Percentiles rank a stretch among this genome's conserved stretches.
phyloP scores from a whole-genome alignment of 177 flowering plant genomes.

The Vitis hybrid region DNA sequence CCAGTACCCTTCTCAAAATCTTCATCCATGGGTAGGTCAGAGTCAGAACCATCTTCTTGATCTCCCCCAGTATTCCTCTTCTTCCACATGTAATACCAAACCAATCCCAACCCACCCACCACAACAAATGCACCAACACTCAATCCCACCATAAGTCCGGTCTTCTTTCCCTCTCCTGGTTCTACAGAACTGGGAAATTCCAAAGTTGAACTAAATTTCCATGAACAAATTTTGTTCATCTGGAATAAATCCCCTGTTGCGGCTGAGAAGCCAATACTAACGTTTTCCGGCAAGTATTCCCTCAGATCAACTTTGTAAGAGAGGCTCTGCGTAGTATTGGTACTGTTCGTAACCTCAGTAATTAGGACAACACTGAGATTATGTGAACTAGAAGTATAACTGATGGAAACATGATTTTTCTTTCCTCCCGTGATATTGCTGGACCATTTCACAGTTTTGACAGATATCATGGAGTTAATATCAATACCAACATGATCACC shows the following conservation, averaged over 20 bases:
- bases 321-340: too few species aligned
- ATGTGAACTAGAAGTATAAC: too few species aligned
- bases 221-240: constrained; percentile 21
- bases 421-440: too few species aligned
- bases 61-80: not conserved
- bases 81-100: constrained; percentile 2
- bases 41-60: not conserved
- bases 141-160: constrained; percentile 5
- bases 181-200: not conserved
- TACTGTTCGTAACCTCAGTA: too few species aligned
- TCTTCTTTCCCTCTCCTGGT: not conserved
- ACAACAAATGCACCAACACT: not conserved
- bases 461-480: too few species aligned
- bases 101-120: constrained; percentile 6
- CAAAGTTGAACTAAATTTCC: constrained; percentile 39
- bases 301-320: constrained; percentile 22
- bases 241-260: constrained; percentile 14
- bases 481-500: too few species aligned
- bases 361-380: too few species aligned
- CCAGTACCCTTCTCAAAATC: constrained; percentile 22
- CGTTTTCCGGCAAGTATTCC: constrained; percentile 25
- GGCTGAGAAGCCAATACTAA: constrained; percentile 39
- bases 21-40: constrained; percentile 3
- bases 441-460: too few species aligned
- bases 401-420: too few species aligned